These are phyloP conservation scores for Trichoderma guizhouense DNA, from an alignment of 2,329 filamentous ascomycete species.

Conservation along the genomic window DNA sequence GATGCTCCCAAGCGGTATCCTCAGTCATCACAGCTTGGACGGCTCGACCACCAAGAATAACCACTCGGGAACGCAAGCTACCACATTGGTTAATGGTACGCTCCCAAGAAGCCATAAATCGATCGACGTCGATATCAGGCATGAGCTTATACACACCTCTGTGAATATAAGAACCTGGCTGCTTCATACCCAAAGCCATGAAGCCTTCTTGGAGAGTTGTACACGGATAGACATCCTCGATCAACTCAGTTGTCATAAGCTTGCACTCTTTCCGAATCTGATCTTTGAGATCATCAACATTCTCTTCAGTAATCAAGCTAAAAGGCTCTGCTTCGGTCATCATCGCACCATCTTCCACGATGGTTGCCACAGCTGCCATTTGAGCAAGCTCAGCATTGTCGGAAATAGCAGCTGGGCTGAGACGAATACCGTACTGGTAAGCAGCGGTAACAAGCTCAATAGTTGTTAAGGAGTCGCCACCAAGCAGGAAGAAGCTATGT, in stretches of 20 bases:
- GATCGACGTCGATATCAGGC: background rate
- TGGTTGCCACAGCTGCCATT: conserved; percentile 11
- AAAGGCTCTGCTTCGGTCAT: background rate
- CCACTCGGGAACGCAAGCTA: conserved; percentile 15
- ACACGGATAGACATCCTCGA: conserved; percentile 17
- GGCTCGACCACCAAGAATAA: background rate
- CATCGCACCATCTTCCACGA: background rate
- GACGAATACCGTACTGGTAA: conserved; percentile 11
- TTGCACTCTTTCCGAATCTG: background rate
- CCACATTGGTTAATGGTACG: conserved; percentile 4
- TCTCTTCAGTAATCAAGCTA: background rate
- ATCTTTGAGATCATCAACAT: background rate
- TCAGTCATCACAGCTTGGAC: conserved; percentile 4
- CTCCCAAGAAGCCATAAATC: conserved; percentile 26
- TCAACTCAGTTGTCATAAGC: background rate
- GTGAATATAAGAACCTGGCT: conserved; percentile 16
- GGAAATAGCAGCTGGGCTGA: background rate
- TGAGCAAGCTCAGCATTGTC: background rate
- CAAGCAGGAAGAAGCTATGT: conserved; percentile 15
- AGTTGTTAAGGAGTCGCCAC: conserved; percentile 10
- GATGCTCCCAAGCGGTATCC: background rate
- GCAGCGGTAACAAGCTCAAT: conserved; percentile 16
- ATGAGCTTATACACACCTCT: background rate
- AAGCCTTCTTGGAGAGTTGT: conserved; percentile 15
- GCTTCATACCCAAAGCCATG: conserved; percentile 15